A percentile compares a stretch with the other conserved stretches of the same genome.
These are phyloP conservation scores for Elongisporangium anandrum DNA, from an alignment of 352 stramenopile genomes.

Conservation along the genomic window DNA sequence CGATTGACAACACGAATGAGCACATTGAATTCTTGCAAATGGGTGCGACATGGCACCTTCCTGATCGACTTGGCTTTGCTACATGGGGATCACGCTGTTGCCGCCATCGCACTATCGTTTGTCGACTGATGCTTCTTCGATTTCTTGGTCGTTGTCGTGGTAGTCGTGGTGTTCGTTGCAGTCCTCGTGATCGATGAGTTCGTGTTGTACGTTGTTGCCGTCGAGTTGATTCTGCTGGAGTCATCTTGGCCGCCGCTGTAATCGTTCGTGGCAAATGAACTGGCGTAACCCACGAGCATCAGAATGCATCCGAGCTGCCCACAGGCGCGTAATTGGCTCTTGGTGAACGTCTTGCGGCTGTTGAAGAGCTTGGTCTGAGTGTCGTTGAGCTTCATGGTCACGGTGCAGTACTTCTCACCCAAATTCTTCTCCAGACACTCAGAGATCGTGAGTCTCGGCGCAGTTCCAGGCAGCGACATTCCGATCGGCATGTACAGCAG, in stretches of 20 bases:
- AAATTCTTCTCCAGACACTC: constrained; percentile 53
- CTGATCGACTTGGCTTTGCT: no score
- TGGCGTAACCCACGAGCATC: constrained; percentile 65
- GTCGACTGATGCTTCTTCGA: not conserved
- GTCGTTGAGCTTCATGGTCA: constrained; percentile 46
- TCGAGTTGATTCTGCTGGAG: not conserved
- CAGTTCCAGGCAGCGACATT: constrained; percentile 11
- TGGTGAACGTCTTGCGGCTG: constrained; percentile 53
- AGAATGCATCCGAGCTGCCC: constrained; percentile 67
- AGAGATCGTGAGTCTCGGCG: constrained; percentile 29
- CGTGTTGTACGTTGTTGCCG: not conserved
- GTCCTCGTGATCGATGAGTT: not conserved
- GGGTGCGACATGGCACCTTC: not conserved
- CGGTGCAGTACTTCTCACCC: constrained; percentile 55
- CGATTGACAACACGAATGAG: not conserved
- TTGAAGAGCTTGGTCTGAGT: constrained; percentile 71
- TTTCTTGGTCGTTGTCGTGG: not conserved
- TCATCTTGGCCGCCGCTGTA: constrained; percentile 16
- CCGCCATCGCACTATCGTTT: not conserved
- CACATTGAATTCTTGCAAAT: not conserved
- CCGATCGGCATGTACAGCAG: constrained; percentile 58
- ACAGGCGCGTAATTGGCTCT: constrained; percentile 55
- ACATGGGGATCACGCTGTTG: not conserved
- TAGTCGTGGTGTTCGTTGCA: not conserved
- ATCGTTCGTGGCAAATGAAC: constrained; percentile 64